Evolutionary conservation across 169 alveolate species (phyloP).

Genomic region (Pseudocohnilembus persalinus): DNA sequence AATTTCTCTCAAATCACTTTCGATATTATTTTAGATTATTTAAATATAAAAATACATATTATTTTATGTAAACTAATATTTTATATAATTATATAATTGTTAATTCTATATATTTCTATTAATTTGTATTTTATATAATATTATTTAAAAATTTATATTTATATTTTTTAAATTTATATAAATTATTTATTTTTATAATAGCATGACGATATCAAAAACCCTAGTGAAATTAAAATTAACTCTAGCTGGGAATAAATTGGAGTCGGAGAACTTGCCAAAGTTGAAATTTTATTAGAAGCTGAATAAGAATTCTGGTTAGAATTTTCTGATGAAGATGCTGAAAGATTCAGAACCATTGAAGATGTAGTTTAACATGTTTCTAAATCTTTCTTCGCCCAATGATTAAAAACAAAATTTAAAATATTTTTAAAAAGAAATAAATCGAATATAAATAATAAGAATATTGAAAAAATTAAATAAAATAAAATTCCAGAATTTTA

Average conservation of each 20-base stretch:
- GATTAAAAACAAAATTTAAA: constrained; percentile 8
- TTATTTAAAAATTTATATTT: too few species aligned
- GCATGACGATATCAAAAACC: constrained; percentile 38
- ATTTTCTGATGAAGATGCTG: constrained; percentile 47
- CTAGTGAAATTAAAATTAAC: constrained; percentile 19
- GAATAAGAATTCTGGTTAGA: constrained; percentile 46
- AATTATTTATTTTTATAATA: too few species aligned
- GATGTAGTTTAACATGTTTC: constrained; percentile 46
- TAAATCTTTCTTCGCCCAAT: constrained; percentile 37
- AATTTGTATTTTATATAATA: too few species aligned
- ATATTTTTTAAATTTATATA: too few species aligned
- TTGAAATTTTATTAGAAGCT: constrained; percentile 45
- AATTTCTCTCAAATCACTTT: background rate
- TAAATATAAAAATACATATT: too few species aligned
- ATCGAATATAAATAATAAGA: too few species aligned
- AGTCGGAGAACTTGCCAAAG: constrained; percentile 29
- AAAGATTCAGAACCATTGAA: constrained; percentile 44
- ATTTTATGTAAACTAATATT: too few species aligned
- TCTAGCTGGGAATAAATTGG: constrained; percentile 44
- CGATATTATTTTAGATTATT: too few species aligned
- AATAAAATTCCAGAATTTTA: background rate
- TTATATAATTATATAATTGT: too few species aligned
- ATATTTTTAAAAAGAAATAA: constrained; percentile 14
- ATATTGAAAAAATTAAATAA: too few species aligned
- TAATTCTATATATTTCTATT: too few species aligned